Evolutionary conservation across 108 stramenopile species (phyloP), one percentile per base, ranked within the genome.

Genomic region (Mayamaea pseudoterrestris): DNA sequence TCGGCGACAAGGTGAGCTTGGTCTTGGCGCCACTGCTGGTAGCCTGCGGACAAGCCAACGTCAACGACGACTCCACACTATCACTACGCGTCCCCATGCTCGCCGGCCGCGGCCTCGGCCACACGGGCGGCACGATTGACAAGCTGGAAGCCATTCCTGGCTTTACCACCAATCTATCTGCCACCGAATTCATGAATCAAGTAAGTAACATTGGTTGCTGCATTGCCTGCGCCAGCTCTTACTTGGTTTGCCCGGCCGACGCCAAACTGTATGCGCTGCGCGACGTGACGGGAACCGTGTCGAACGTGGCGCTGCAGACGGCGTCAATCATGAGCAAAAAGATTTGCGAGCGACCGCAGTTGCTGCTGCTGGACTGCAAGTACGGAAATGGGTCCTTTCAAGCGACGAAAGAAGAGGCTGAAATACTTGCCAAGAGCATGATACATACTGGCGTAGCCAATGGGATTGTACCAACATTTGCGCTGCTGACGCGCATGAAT

Each of bases 121-220:
- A 90, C 53, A 85, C 89, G 1, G 89, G 89, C 14, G 89, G 89
- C 14, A 90, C 89, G 2, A 74, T 90, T 45, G 89, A 90, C 56
- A 90, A 90, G 46, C 55, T 90, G 14, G 89, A 90, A 50, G 58
- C 53, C 1, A 85, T 90, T 37, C 78, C 76, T 2, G 89, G 89
- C 1, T 80, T 68, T 55, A 46, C 47, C 21, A 64, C 71, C 13
- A 43, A 66, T 23, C 56, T 65, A 13, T 30, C 44, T 27, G 58
- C 57, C 1, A 46, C 59, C 1, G 67, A 80, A 24, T 85, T 85
- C 64, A 54, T 67, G 39, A 14, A 44, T 1, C 27, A 78, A 13
- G 63, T 83, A 21, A 37, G 60, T 23, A 35, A 45, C 47, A 68
- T 71, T 1, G 82, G 82, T 8, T 73, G 61, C 34, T 60, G 68